phyloP scores from a whole-genome alignment of 495 filamentous ascomycete genomes.

The Pseudevernia furfuracea region DNA sequence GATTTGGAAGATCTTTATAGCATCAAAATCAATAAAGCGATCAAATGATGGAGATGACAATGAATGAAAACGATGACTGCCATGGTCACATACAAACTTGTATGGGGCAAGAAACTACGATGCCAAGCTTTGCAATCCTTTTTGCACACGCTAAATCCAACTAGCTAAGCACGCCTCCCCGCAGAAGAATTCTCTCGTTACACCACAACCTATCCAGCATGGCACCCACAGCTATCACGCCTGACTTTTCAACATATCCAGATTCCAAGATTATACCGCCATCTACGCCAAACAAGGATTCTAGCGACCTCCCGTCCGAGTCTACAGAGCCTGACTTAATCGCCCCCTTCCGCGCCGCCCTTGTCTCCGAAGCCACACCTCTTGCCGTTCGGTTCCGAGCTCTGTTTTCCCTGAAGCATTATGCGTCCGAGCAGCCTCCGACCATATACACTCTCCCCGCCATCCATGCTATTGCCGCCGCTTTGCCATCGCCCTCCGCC shows the following conservation, averaged over 20 bases:
- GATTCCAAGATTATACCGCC: not conserved
- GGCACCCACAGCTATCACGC: conserved; percentile 8
- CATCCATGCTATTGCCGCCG: conserved; percentile 89
- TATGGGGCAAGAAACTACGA: no score
- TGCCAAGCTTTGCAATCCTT: no score
- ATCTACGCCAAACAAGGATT: not conserved
- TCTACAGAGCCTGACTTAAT: conserved; percentile 30
- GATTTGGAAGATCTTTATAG: no score
- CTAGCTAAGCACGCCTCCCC: not conserved
- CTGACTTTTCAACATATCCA: not conserved
- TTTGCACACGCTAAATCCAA: no score
- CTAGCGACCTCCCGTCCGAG: not conserved
- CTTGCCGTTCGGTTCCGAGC: conserved; percentile 91
- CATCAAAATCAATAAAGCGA: no score
- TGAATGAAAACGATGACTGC: no score
- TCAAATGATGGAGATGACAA: no score
- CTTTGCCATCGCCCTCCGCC: conserved; percentile 73
- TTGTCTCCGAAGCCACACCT: conserved; percentile 68
- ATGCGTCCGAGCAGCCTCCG: conserved; percentile 61
- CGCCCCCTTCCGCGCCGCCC: conserved; percentile 60
- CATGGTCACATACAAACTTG: no score
- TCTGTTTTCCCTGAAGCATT: conserved; percentile 92
- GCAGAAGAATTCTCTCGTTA: not conserved
- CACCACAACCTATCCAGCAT: not conserved
- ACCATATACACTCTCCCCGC: conserved; percentile 59